Percentiles rank a stretch among this genome's conserved stretches.
These are phyloP conservation scores for Coniochaeta prunicola DNA, from an alignment of 2,329 filamentous ascomycete genomes.

Conservation along the genomic window DNA sequence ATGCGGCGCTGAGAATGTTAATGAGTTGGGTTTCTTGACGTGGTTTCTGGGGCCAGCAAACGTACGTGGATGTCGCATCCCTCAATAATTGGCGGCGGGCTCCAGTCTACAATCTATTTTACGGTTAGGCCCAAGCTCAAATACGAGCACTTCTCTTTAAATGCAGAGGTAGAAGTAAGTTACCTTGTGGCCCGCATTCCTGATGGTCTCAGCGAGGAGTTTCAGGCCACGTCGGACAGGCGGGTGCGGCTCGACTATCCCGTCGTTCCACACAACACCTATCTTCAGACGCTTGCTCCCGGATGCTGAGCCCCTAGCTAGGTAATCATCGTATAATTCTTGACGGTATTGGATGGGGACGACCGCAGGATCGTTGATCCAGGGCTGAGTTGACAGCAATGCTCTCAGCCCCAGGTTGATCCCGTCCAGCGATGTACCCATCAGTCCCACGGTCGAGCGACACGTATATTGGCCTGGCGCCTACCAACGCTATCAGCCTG, in stretches of 20 bases:
- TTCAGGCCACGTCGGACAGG: slow-evolving; percentile 48
- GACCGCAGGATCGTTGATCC: slow-evolving; percentile 59
- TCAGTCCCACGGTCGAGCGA: slow-evolving; percentile 54
- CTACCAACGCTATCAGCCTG: not conserved
- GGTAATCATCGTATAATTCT: slow-evolving; percentile 32
- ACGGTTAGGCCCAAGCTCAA: not conserved
- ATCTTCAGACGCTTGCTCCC: slow-evolving; percentile 37
- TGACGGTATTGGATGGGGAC: slow-evolving; percentile 59
- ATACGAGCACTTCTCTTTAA: no score
- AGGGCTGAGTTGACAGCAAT: slow-evolving; percentile 52
- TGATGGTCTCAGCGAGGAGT: slow-evolving; percentile 39
- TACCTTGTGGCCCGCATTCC: slow-evolving; percentile 43
- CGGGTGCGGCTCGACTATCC: slow-evolving; percentile 42
- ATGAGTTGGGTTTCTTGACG: not conserved
- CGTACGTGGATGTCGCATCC: slow-evolving; percentile 31
- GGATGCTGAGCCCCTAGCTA: slow-evolving; percentile 13
- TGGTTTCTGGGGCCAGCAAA: not conserved
- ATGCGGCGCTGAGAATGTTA: not conserved
- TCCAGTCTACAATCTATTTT: slow-evolving; percentile 45
- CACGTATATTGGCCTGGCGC: slow-evolving; percentile 52
- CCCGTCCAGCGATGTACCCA: slow-evolving; percentile 48
- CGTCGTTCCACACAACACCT: slow-evolving; percentile 46
- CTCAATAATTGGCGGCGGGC: slow-evolving; percentile 40
- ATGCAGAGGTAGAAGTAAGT: no score
- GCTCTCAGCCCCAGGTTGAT: slow-evolving; percentile 45